phyloP scores from a whole-genome alignment of 805 yeast species.

The Lachancea dasiensis region DNA sequence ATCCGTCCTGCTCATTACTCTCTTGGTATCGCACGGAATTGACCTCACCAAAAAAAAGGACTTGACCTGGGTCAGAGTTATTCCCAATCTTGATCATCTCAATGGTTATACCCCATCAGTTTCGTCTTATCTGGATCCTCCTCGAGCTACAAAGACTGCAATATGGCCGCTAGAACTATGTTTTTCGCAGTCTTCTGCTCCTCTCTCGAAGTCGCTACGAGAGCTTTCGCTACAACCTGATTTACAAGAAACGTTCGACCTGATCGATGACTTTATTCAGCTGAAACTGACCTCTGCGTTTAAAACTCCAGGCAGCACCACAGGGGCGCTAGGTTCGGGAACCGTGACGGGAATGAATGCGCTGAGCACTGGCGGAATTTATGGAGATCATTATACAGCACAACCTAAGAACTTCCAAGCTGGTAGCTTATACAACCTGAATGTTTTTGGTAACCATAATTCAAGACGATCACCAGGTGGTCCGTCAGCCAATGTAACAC shows the following conservation, averaged over 20 bases:
- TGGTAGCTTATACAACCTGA: conserved; percentile 1
- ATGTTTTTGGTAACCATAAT: not conserved
- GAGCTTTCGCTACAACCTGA: conserved; percentile 8
- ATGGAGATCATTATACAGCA: conserved; percentile 30
- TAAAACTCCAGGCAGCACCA: conserved; percentile 32
- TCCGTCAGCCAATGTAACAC: conserved; percentile 6
- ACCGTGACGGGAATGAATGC: conserved; percentile 24
- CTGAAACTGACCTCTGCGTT: conserved; percentile 36
- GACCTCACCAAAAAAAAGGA: conserved; percentile 22
- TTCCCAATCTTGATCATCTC: conserved; percentile 62
- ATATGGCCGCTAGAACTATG: conserved; percentile 72
- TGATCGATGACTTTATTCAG: conserved; percentile 37
- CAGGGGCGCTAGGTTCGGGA: conserved; percentile 12
- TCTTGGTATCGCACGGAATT: conserved; percentile 36
- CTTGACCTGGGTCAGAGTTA: conserved; percentile 56
- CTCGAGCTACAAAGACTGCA: conserved; percentile 49
- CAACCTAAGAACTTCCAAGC: conserved; percentile 19
- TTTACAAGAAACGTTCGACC: conserved; percentile 31
- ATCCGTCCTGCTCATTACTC: conserved; percentile 32
- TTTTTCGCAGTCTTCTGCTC: conserved; percentile 42
- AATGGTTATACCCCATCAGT: conserved; percentile 63
- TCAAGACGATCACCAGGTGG: conserved; percentile 7
- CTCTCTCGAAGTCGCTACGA: conserved; percentile 1
- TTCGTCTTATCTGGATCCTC: conserved; percentile 47
- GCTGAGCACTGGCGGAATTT: conserved; percentile 29